phyloP scores from a whole-genome alignment of 495 filamentous ascomycete species.

The Penicillium ucsense region DNA sequence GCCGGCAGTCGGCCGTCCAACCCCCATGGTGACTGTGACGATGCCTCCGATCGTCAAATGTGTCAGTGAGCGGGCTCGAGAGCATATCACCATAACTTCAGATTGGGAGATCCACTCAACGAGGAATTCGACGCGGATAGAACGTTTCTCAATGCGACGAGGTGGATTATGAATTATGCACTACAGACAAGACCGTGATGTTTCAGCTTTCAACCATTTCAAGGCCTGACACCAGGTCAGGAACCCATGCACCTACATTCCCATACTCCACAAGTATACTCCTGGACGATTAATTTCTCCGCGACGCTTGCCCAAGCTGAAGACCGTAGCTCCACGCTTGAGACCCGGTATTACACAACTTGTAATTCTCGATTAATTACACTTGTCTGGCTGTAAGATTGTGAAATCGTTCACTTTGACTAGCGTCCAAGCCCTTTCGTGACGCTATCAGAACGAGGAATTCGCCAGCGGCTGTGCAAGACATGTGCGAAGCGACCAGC shows the following conservation, averaged over 20 bases:
- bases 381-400: neutral
- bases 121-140: slow-evolving; percentile 14
- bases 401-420: too few species aligned
- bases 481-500: too few species aligned
- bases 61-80: slow-evolving; percentile 9
- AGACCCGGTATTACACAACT: neutral
- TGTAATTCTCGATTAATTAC: neutral
- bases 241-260: too few species aligned
- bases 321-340: too few species aligned
- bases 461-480: too few species aligned
- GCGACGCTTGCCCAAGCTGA: too few species aligned
- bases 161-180: neutral
- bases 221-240: too few species aligned
- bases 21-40: slow-evolving; percentile 12
- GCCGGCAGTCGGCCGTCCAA: slow-evolving; percentile 11
- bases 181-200: neutral
- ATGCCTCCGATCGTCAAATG: slow-evolving; percentile 13
- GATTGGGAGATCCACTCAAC: slow-evolving; percentile 23
- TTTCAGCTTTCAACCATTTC: too few species aligned
- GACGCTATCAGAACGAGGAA: too few species aligned
- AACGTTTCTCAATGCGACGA: slow-evolving; percentile 4
- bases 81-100: slow-evolving; percentile 19
- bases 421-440: too few species aligned
- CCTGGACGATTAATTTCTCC: too few species aligned
- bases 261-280: too few species aligned